phyloP scores from a whole-genome alignment of 805 yeast species.

The Yamadazyma tumulicola region DNA sequence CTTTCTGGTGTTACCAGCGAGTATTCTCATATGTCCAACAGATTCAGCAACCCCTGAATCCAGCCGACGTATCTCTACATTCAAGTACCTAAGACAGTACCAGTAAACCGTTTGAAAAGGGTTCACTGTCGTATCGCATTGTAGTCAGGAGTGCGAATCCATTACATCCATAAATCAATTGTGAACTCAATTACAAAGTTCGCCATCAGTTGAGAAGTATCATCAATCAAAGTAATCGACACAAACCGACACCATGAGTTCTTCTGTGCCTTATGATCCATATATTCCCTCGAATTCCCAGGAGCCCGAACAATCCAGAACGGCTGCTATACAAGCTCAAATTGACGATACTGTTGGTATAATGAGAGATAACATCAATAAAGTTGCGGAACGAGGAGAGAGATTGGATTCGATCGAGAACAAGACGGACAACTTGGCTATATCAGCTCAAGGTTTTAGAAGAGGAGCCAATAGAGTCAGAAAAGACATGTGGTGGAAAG shows the following conservation, averaged over 20 bases:
- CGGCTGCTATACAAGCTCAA: conserved; percentile 86
- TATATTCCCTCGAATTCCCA: conserved; percentile 64
- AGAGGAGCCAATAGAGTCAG: conserved; percentile 96
- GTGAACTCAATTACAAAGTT: too few relatives aligned
- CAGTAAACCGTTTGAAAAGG: too few relatives aligned
- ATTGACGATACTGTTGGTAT: conserved; percentile 95
- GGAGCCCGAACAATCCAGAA: conserved; percentile 51
- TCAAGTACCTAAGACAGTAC: too few relatives aligned
- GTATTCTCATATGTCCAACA: too few relatives aligned
- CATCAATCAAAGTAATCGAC: background rate
- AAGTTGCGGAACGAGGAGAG: conserved; percentile 93
- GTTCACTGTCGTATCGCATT: too few relatives aligned
- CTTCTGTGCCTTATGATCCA: conserved; percentile 83
- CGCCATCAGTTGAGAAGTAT: too few relatives aligned
- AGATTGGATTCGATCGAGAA: conserved; percentile 88
- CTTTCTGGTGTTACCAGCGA: too few relatives aligned
- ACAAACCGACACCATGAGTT: conserved; percentile 47
- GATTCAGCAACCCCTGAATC: too few relatives aligned
- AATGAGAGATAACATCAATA: conserved; percentile 95
- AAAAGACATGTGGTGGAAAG: conserved; percentile 99
- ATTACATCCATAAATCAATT: too few relatives aligned
- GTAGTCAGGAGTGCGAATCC: too few relatives aligned
- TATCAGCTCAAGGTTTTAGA: conserved; percentile 90
- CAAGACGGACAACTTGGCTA: conserved; percentile 89
- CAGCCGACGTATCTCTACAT: too few relatives aligned